Conservation (phyloP, 2,329 filamentous ascomycete species). For the Ceratocystiopsis brevicomis region DNA sequence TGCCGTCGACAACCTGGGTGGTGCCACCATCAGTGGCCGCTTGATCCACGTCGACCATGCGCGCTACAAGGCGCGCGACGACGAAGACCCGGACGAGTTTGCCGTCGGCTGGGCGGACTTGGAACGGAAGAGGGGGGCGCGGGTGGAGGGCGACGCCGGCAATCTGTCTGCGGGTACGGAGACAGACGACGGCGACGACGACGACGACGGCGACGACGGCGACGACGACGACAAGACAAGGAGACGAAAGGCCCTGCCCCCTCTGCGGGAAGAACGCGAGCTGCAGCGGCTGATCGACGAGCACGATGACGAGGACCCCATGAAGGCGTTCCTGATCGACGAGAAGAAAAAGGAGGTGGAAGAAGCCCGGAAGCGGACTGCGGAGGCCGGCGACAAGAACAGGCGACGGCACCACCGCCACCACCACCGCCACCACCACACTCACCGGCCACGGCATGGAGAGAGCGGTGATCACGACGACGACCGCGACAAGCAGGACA, state of each 20-base stretch:
- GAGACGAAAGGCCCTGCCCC: slow-evolving; percentile 28
- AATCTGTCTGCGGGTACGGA: slow-evolving; percentile 20
- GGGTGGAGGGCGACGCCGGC: slow-evolving; percentile 15
- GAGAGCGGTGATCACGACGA: slow-evolving; percentile 9
- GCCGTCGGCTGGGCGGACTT: slow-evolving; percentile 42
- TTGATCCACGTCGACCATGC: slow-evolving; percentile 81
- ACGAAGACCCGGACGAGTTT: slow-evolving; percentile 45
- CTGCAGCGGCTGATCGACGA: slow-evolving; percentile 55
- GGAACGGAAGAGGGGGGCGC: slow-evolving; percentile 26
- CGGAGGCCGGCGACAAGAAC: slow-evolving; percentile 28
- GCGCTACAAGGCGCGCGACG: slow-evolving; percentile 73
- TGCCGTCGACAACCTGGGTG: slow-evolving; percentile 88
- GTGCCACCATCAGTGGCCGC: slow-evolving; percentile 63
- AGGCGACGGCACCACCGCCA: slow-evolving; percentile 11
- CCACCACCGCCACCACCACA: slow-evolving; percentile 22
- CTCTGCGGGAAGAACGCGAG: slow-evolving; percentile 62
- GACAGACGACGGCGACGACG: slow-evolving; percentile 23
- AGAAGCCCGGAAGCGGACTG: slow-evolving; percentile 39
- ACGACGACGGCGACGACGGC: slow-evolving; percentile 18
- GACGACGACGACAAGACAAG: slow-evolving; percentile 7
- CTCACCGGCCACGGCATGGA: slow-evolving; percentile 18
- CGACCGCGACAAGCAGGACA: slow-evolving; percentile 10
- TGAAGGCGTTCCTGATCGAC: slow-evolving; percentile 79
- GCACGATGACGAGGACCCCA: slow-evolving; percentile 90
- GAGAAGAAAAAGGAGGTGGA: slow-evolving; percentile 83